phyloP scores from a whole-genome alignment of 306 rosid species.

The Cucumis sativus region DNA sequence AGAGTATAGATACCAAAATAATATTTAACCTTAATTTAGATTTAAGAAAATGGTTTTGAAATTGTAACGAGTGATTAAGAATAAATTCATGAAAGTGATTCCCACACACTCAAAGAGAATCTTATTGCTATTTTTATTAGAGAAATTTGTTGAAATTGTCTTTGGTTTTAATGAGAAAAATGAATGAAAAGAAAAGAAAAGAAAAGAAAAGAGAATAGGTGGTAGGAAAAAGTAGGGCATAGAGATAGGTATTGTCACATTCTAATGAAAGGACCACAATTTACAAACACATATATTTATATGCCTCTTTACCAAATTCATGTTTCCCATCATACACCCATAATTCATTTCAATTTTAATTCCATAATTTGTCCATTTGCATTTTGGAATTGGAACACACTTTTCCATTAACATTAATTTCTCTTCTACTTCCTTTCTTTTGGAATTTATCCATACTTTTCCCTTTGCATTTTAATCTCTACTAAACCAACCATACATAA shows the following conservation, averaged over 20 bases:
- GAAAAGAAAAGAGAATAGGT: not conserved
- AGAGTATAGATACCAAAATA: too few relatives aligned
- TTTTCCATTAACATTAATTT: not conserved
- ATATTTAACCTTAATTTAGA: too few relatives aligned
- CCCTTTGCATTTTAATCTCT: not conserved
- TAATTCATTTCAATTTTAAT: not conserved
- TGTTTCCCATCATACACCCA: not conserved
- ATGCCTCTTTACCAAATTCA: not conserved
- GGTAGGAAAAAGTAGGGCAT: not conserved
- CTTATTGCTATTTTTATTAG: not conserved
- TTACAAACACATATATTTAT: not conserved
- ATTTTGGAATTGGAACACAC: not conserved
- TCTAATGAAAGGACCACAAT: not conserved
- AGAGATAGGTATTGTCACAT: not conserved
- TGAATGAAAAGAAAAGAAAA: too few relatives aligned
- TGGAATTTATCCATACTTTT: not conserved
- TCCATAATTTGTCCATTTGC: not conserved
- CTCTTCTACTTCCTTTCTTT: not conserved
- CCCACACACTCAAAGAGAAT: not conserved
- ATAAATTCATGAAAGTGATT: too few relatives aligned
- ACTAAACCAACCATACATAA: not conserved
- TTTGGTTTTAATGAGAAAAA: not conserved
- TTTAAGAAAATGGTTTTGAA: too few relatives aligned
- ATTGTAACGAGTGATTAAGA: too few relatives aligned
- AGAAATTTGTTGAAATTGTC: not conserved